Percentiles rank a stretch among this genome's conserved stretches.
Conservation (phyloP, 225 moss, liverwort and hornwort genomes). For the Anthoceros angustus region DNA sequence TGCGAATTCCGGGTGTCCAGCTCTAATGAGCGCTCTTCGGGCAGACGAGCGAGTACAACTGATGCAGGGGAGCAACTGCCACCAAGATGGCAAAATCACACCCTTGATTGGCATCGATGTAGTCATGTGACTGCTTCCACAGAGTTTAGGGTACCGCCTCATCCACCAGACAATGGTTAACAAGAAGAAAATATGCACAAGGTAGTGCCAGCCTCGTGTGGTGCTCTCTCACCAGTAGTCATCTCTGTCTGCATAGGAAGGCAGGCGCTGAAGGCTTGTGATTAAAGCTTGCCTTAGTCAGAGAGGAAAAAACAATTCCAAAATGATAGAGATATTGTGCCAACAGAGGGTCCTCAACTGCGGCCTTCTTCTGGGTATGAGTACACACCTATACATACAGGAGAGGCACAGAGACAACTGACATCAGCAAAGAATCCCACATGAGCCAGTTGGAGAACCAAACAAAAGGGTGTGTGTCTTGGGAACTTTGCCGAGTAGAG, state of each 20-base stretch:
- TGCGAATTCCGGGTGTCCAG: slow-evolving; percentile 96
- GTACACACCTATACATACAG: slow-evolving; percentile 55
- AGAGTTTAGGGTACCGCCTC: too few species aligned
- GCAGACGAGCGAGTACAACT: slow-evolving; percentile 82
- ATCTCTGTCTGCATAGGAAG: slow-evolving; percentile 62
- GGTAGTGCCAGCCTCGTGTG: too few species aligned
- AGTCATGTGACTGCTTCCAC: too few species aligned
- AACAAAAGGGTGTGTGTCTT: too few species aligned
- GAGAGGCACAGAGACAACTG: too few species aligned
- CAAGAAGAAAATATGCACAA: too few species aligned
- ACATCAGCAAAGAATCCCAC: too few species aligned
- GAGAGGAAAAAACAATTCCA: slow-evolving; percentile 82
- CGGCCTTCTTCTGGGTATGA: slow-evolving; percentile 90
- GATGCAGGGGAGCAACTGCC: slow-evolving; percentile 94
- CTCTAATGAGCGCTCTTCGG: slow-evolving; percentile 75
- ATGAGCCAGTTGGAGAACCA: neutral
- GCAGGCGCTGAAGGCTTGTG: neutral
- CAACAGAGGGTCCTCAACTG: slow-evolving; percentile 83
- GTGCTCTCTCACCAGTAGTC: slow-evolving; percentile 98
- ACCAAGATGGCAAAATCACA: neutral
- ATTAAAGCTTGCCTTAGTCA: slow-evolving; percentile 62
- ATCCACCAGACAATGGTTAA: too few species aligned
- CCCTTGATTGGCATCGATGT: too few species aligned
- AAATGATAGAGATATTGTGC: slow-evolving; percentile 92
- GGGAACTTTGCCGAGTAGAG: too few species aligned